Conservation (phyloP, 2,329 filamentous ascomycete species). For the Aspergillus melleus region DNA sequence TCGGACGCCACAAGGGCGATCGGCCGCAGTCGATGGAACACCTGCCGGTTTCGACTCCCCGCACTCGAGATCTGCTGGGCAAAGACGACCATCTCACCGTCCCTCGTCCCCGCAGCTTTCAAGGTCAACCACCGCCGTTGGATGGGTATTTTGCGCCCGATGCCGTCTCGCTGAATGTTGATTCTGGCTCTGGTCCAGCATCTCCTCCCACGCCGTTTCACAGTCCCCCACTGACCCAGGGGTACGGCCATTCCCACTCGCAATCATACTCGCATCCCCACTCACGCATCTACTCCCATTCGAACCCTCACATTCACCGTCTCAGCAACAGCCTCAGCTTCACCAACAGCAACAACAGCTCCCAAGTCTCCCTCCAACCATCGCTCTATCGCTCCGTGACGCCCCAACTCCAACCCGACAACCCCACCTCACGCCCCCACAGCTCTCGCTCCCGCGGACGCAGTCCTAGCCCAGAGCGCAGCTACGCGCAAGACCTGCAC, state of each 20-base stretch:
- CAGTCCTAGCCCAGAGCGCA: slow-evolving; percentile 18
- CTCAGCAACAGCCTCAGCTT: neutral
- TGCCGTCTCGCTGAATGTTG: slow-evolving; percentile 8
- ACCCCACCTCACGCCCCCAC: neutral
- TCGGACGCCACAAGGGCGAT: neutral
- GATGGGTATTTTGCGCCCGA: slow-evolving; percentile 25
- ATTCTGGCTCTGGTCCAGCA: neutral
- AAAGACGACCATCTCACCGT: neutral
- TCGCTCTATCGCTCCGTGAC: neutral
- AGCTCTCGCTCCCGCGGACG: slow-evolving; percentile 2
- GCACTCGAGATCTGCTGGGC: neutral
- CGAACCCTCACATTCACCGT: neutral
- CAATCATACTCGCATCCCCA: neutral
- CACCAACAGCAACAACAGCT: neutral
- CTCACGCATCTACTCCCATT: neutral
- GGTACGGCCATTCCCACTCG: neutral
- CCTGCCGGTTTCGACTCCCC: neutral
- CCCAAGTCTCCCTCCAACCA: neutral
- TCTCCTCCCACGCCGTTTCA: neutral
- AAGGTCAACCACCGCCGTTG: slow-evolving; percentile 12
- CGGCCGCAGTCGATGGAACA: neutral
- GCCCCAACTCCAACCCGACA: neutral
- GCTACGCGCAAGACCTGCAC: slow-evolving; percentile 35
- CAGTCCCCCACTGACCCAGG: neutral
- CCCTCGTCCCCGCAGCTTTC: slow-evolving; percentile 7